Conservation (phyloP, 768 basidiomycete species). For the Hygrocybe coccinea region DNA sequence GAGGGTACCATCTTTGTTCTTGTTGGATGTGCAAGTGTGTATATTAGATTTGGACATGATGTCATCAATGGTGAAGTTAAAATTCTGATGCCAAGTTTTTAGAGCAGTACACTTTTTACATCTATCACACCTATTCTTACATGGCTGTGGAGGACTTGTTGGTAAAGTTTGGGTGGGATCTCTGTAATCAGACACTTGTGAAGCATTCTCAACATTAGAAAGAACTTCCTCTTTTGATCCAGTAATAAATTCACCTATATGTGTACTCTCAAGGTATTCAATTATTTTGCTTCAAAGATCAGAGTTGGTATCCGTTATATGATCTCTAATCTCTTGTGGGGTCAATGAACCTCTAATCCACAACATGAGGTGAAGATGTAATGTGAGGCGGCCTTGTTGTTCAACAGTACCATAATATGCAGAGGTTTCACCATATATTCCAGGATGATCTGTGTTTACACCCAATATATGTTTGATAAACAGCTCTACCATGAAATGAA, state of each 20-base stretch:
- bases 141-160: slow-evolving; percentile 14
- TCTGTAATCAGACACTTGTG: background rate
- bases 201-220: background rate
- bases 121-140: slow-evolving; percentile 26
- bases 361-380: slow-evolving; percentile 37
- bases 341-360: slow-evolving; percentile 30
- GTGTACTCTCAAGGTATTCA: slow-evolving; percentile 26
- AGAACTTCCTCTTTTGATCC: slow-evolving; percentile 17
- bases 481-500: slow-evolving; percentile 17
- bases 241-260: slow-evolving; percentile 29
- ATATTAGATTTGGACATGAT: slow-evolving; percentile 7
- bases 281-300: slow-evolving; percentile 24
- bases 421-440: too few species aligned
- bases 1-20: slow-evolving; percentile 28
- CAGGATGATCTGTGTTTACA: slow-evolving; percentile 2
- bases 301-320: slow-evolving; percentile 16
- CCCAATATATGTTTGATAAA: slow-evolving; percentile 27
- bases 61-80: slow-evolving; percentile 15
- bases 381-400: background rate
- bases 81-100: slow-evolving; percentile 12
- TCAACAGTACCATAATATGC: too few species aligned
- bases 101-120: slow-evolving; percentile 23
- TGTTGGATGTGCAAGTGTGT: background rate
- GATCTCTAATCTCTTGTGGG: slow-evolving; percentile 32
- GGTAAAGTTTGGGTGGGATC: slow-evolving; percentile 24